Evolutionary conservation across 139 green algal species (phyloP), one percentile per base, ranked within the genome.

Genomic region (Picochlorum sp.): DNA sequence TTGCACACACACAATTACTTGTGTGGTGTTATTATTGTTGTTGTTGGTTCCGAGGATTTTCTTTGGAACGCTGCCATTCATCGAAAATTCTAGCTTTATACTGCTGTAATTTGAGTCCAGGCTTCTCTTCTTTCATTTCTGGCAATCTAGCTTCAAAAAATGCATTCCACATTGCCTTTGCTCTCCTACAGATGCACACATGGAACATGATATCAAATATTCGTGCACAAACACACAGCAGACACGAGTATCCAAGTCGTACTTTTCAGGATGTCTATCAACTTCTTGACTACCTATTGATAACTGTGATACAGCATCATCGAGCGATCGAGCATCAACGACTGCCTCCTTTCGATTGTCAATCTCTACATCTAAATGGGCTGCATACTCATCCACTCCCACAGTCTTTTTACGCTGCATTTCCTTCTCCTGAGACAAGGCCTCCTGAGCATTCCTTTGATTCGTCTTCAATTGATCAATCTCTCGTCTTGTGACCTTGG

Each of bases 201-300:
- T 51, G 21, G 34, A 41, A 11, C 2, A 41, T 41, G 34, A 41
- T 13, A n/a, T n/a, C n/a, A n/a, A n/a, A n/a, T n/a, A 30, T 30
- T 41, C 7, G 8, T 41, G 34, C 8, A 11, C 34, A 41, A 21
- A 62, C 66, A 16, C 14, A 41, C 44, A 34, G 11, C 14, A 5
- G 23, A 65, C 5, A 45, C 50, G 52, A 41, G 11, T 41, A 41
- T 9, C 8, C 34, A 41, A 1, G 16, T 20, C 78, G 67, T 68
- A 88, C 81, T 86, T 90, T 41, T 90, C 83, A 4, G 83, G 83
- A 50, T 90, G 82, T 61, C 83, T 82, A 62, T 90, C 83, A 11
- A 21, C 47, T 16, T 23, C 61, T 2, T 66, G 60, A 8, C 74
- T 69, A 51, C 65, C 70, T 23, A 91, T 58, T 13, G 65, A 62